Evolutionary conservation across 1,139 yeast genomes (phyloP), one percentile per base, ranked within the genome.

Genomic region (Hansenula sp.): DNA sequence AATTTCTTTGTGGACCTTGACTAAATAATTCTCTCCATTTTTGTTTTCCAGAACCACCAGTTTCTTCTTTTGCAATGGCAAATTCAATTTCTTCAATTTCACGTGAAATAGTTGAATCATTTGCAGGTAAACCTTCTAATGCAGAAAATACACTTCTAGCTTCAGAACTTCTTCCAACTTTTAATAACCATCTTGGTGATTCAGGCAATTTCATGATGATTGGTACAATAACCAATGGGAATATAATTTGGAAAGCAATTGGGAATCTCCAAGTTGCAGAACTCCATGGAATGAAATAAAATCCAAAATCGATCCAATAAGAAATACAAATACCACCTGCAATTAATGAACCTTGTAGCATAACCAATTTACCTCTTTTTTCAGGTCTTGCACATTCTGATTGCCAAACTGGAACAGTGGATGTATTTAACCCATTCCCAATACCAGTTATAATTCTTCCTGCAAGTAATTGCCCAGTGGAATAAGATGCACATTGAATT

Each of bases 341-440:
- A 45, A 82, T 77, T 41, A 81, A 74, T n/a, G 85, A 76, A 50
- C 88, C 90, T 59, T 82, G 86, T 52, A 81, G 63, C 55, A 76
- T 72, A 38, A 84, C 88, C 55, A 82, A 69, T 48, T 75, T 66
- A 52, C 95, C 95, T 67, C 95, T 77, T 55, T 75, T 73, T 51
- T 77, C 77, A 10, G 90, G 80, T 46, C 73, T 71, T 16, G 90
- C 79, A 71, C 82, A 76, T 62, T 85, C 95, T 0, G 92, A 77
- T 60, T 84, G 87, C 81, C 87, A 84, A 48, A 82, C 80, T n/a
- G 95, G 95, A 44, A 84, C 80, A 28, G 90, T 82, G 25, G 90
- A 83, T 18, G 92, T 84, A 56, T 79, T 81, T 59, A 82, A 59
- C 48, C 95, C 95, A 50, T 82, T 81, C 50, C 95, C 95, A 31